Percentiles rank a stretch among this genome's conserved stretches.
Evolutionary conservation across 257 asterid genomes (phyloP).

Genomic region (Salvia hispanica): DNA sequence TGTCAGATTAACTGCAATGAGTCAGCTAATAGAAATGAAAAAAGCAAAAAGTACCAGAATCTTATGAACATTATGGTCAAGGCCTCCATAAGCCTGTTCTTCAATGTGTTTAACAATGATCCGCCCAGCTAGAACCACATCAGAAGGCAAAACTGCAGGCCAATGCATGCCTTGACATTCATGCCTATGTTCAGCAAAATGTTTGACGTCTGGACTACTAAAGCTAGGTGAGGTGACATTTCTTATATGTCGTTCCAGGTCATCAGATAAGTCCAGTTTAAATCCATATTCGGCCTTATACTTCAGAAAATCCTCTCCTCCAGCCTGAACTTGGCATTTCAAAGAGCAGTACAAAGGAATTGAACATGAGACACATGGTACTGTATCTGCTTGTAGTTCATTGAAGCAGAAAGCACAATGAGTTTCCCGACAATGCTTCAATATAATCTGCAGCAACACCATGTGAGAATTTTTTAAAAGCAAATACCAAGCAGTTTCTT

Average conservation of each 20-base stretch:
- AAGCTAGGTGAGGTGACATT: constrained; percentile 41
- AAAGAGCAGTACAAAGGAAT: constrained; percentile 79
- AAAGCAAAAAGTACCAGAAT: constrained; percentile 47
- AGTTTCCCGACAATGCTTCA: constrained; percentile 83
- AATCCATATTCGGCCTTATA: constrained; percentile 27
- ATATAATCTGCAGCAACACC: constrained; percentile 62
- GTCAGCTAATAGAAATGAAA: constrained; percentile 12
- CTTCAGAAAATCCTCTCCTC: constrained; percentile 46
- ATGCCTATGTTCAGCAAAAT: constrained; percentile 70
- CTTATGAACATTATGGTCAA: constrained; percentile 37
- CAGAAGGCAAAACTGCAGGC: constrained; percentile 87
- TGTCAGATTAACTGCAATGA: constrained; percentile 35
- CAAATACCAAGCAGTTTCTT: constrained; percentile 17
- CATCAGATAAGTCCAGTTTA: constrained; percentile 54
- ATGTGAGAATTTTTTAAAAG: constrained; percentile 32
- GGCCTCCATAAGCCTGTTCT: constrained; percentile 42
- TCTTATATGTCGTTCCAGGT: constrained; percentile 53
- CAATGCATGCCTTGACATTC: constrained; percentile 87
- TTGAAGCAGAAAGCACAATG: constrained; percentile 94
- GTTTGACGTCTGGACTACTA: constrained; percentile 39
- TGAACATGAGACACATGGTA: constrained; percentile 78
- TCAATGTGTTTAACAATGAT: constrained; percentile 64
- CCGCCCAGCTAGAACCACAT: constrained; percentile 86
- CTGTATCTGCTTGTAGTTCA: constrained; percentile 76
- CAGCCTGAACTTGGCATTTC: constrained; percentile 74